These are phyloP conservation scores for Rhodotorula mucilaginosa DNA, from an alignment of 1,284 basidiomycete genomes.

Conservation along the genomic window DNA sequence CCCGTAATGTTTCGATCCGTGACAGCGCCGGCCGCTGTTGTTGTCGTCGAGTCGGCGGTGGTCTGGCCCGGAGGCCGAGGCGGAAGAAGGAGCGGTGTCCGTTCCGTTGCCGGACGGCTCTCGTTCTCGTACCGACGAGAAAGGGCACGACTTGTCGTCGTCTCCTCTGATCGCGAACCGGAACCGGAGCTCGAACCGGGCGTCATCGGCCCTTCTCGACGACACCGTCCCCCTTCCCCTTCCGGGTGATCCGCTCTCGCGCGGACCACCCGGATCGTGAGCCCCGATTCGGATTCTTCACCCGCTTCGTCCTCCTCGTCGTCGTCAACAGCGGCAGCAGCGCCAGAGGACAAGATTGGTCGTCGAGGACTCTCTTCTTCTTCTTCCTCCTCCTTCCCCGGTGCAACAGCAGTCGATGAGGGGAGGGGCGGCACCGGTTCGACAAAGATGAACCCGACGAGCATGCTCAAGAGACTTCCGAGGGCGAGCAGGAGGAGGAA, in stretches of 20 bases:
- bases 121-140: too few relatives aligned
- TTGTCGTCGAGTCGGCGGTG: neutral
- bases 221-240: too few relatives aligned
- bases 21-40: neutral
- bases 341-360: too few relatives aligned
- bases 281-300: too few relatives aligned
- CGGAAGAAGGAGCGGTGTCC: neutral
- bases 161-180: too few relatives aligned
- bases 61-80: neutral
- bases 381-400: neutral
- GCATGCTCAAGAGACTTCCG: constrained; percentile 46
- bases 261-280: too few relatives aligned
- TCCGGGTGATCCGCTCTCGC: too few relatives aligned
- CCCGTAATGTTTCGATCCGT: constrained; percentile 26
- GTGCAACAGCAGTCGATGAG: neutral
- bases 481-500: constrained; percentile 48
- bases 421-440: constrained; percentile 1
- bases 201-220: too few relatives aligned
- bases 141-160: too few relatives aligned
- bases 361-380: neutral
- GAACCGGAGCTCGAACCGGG: too few relatives aligned
- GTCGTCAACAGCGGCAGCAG: neutral
- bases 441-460: constrained; percentile 45
- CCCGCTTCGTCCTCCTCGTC: neutral
- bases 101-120: neutral